Conservation (phyloP, 805 yeast species). For the Kuraishia molischiana region DNA sequence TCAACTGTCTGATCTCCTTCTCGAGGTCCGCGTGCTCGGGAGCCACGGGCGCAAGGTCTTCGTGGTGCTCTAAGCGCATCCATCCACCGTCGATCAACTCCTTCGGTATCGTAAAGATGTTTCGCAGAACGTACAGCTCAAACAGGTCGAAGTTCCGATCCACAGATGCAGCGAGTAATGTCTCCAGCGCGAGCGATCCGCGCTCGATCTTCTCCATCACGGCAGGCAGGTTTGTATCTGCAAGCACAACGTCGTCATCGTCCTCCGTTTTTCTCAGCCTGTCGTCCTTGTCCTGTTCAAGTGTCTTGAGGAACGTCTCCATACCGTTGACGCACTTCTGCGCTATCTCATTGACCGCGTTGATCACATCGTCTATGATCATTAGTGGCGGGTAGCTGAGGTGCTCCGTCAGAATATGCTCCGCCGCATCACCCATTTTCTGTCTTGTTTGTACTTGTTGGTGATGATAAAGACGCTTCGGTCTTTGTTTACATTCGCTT, state of each 20-base stretch:
- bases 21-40: conserved; percentile 7
- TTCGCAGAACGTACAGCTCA: conserved; percentile 73
- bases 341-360: conserved; percentile 77
- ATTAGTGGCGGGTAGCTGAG: conserved; percentile 78
- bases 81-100: conserved; percentile 58
- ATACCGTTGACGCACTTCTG: conserved; percentile 74
- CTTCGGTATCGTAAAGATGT: conserved; percentile 61
- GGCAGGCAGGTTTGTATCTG: conserved; percentile 7
- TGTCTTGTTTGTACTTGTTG: not conserved
- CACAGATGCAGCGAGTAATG: conserved; percentile 61
- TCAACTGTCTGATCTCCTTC: conserved; percentile 6
- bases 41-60: conserved; percentile 26
- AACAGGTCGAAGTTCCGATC: conserved; percentile 80
- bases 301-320: conserved; percentile 47
- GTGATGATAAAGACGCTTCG: no score
- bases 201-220: conserved; percentile 39
- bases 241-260: conserved; percentile 1
- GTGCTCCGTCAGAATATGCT: conserved; percentile 70
- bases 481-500: no score
- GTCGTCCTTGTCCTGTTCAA: conserved; percentile 13
- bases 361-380: conserved; percentile 77
- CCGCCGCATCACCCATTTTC: conserved; percentile 11
- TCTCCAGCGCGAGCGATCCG: conserved; percentile 79
- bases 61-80: conserved; percentile 61
- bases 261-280: not conserved